Conservation (phyloP, 345 rosid species). For the Eucalyptus erythrocorys region DNA sequence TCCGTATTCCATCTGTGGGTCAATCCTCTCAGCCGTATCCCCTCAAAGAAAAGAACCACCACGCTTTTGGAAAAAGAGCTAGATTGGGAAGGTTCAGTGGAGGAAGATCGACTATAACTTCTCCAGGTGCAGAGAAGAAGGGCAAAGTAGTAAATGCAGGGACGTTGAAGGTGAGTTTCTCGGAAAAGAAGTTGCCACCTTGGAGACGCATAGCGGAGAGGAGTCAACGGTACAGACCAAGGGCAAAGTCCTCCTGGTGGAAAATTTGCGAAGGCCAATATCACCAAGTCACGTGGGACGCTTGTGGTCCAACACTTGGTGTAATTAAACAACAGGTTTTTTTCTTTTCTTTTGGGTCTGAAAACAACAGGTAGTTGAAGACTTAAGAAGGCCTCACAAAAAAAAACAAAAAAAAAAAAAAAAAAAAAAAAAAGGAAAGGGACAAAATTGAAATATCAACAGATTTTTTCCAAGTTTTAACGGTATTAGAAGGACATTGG, state of each 20-base stretch:
- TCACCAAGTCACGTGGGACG: background rate
- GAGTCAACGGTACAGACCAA: background rate
- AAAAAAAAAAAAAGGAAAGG: background rate
- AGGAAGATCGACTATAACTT: background rate
- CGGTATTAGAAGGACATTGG: background rate
- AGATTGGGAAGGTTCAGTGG: background rate
- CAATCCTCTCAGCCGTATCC: background rate
- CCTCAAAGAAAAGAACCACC: background rate
- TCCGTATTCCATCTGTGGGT: background rate
- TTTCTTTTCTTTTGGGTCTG: too few species aligned
- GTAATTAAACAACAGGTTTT: background rate
- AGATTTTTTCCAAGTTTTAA: background rate
- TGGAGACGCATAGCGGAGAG: background rate
- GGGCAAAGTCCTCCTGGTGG: background rate
- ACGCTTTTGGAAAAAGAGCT: background rate
- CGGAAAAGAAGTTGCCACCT: background rate
- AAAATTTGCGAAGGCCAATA: background rate
- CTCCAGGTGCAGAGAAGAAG: background rate
- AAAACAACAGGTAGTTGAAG: background rate
- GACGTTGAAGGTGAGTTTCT: background rate
- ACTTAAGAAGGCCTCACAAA: background rate
- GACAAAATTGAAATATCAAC: background rate
- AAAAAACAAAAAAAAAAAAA: background rate
- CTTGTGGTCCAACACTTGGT: background rate
- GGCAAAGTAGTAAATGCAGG: background rate